phyloP scores from a whole-genome alignment of 1,284 basidiomycete species.

The Inonotus obliquus region DNA sequence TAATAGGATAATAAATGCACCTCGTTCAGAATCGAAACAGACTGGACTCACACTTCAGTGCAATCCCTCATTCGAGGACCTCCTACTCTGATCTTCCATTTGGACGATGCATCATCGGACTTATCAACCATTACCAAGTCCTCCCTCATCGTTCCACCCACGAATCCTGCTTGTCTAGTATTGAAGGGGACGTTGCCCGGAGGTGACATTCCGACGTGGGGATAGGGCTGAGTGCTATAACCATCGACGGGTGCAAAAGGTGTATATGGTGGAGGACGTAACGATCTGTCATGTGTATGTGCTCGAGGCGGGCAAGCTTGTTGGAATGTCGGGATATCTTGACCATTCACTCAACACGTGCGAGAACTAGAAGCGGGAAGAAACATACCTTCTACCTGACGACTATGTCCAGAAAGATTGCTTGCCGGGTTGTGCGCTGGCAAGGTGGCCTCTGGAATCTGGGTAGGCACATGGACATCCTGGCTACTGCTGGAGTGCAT shows the following conservation, averaged over 20 bases:
- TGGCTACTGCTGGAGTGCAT: too few relatives aligned
- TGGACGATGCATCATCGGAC: neutral
- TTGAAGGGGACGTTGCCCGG: neutral
- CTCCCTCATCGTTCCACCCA: neutral
- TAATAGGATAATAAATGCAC: neutral
- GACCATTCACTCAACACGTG: neutral
- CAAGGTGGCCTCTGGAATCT: too few relatives aligned
- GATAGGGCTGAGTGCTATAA: neutral
- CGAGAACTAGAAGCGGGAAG: neutral
- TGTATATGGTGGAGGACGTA: neutral
- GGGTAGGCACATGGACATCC: too few relatives aligned
- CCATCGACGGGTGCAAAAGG: neutral
- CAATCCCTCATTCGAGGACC: neutral
- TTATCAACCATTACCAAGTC: neutral
- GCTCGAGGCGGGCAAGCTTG: neutral
- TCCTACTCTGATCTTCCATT: neutral
- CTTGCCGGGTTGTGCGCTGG: too few relatives aligned
- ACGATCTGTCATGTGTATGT: neutral
- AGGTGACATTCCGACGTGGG: neutral
- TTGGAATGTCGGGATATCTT: neutral
- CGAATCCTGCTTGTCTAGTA: neutral
- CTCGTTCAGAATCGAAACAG: too few relatives aligned
- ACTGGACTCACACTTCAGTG: neutral
- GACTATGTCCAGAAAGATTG: too few relatives aligned
- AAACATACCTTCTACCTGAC: neutral